phyloP scores from a whole-genome alignment of 805 yeast genomes.

The Cyberlindnera meyerae region DNA sequence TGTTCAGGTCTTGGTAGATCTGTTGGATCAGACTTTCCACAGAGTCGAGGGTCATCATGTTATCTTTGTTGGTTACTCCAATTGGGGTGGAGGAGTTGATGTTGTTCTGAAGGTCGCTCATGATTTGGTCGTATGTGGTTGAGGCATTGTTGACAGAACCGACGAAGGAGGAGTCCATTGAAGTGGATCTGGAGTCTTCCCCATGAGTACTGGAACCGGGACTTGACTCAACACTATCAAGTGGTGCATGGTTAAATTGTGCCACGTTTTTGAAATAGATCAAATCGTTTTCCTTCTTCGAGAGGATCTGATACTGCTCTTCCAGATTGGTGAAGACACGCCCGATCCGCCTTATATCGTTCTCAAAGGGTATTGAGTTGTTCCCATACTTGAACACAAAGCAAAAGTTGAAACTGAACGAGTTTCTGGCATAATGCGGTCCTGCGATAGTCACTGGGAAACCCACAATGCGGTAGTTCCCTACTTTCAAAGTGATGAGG shows the following conservation, averaged over 20 bases:
- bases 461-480: slow-evolving; percentile 69
- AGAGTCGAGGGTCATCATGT: slow-evolving; percentile 32
- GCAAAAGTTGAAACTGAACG: slow-evolving; percentile 88
- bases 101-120: slow-evolving; percentile 23
- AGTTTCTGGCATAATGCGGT: slow-evolving; percentile 77
- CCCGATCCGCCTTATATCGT: slow-evolving; percentile 78
- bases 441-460: slow-evolving; percentile 83
- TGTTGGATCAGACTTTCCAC: slow-evolving; percentile 81
- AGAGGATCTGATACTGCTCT: slow-evolving; percentile 76
- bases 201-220: slow-evolving; percentile 3
- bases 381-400: slow-evolving; percentile 83
- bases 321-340: slow-evolving; percentile 86
- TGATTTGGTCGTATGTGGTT: slow-evolving; percentile 24
- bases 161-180: slow-evolving; percentile 17
- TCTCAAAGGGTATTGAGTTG: slow-evolving; percentile 81
- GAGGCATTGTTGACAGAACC: slow-evolving; percentile 15
- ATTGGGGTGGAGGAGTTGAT: slow-evolving; percentile 24
- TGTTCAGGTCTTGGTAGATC: slow-evolving; percentile 89
- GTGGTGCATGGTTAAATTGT: not conserved
- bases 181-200: slow-evolving; percentile 15
- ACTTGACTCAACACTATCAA: slow-evolving; percentile 8
- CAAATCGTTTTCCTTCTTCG: slow-evolving; percentile 46
- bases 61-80: slow-evolving; percentile 20
- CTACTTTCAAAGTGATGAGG: slow-evolving; percentile 67
- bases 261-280: slow-evolving; percentile 26